Percentiles rank a stretch among this genome's conserved stretches.
These are phyloP conservation scores for Hirschioporus abietinus DNA, from an alignment of 768 basidiomycete species.

Conservation along the genomic window DNA sequence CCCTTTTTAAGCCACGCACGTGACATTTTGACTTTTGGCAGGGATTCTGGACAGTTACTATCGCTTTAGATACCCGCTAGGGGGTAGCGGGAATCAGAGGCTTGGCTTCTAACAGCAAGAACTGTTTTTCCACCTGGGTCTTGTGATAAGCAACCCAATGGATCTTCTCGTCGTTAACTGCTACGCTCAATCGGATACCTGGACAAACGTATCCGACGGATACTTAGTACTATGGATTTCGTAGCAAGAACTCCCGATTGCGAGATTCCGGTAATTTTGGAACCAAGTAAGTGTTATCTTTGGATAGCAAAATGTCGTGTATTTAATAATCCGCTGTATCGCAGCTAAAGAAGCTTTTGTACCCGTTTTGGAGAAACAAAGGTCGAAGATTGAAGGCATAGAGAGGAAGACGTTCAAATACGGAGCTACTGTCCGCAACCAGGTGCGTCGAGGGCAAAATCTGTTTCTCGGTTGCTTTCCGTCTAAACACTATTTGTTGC, in stretches of 20 bases:
- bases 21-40: too few species aligned
- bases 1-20: too few species aligned
- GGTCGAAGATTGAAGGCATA: constrained; percentile 40
- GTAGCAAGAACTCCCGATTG: not conserved
- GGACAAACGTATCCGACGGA: too few species aligned
- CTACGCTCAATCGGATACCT: too few species aligned
- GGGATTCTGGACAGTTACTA: too few species aligned
- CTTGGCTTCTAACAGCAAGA: too few species aligned
- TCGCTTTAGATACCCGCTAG: too few species aligned
- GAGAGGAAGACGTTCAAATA: constrained; percentile 53
- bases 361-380: constrained; percentile 44
- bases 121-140: too few species aligned
- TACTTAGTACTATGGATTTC: not conserved
- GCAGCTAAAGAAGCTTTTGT: constrained; percentile 44
- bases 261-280: not conserved
- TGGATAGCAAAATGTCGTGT: not conserved
- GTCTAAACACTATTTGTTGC: not conserved
- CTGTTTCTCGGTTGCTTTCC: not conserved
- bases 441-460: constrained; percentile 24
- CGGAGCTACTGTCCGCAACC: constrained; percentile 45
- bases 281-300: not conserved
- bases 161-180: too few species aligned
- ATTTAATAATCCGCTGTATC: not conserved
- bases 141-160: too few species aligned
- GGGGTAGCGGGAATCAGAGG: too few species aligned